phyloP scores from a whole-genome alignment of 805 yeast genomes.

The Lipomyces chichibuensis region DNA sequence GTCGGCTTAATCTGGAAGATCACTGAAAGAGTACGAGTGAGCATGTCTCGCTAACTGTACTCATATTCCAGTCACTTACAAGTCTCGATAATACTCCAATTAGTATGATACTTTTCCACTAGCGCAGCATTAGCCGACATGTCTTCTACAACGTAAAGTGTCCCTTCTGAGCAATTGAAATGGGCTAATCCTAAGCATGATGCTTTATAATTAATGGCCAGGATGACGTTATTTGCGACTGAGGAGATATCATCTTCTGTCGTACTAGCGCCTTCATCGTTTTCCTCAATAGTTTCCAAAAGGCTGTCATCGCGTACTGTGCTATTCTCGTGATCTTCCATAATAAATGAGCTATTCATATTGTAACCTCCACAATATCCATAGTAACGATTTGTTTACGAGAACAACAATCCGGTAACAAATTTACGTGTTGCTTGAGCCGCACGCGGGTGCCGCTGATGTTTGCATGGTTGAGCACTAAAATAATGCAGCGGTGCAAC shows the following conservation, averaged over 20 bases:
- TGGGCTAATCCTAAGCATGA: conserved; percentile 23
- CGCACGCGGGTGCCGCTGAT: not conserved
- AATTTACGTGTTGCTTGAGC: not conserved
- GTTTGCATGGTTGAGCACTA: not conserved
- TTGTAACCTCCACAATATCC: not conserved
- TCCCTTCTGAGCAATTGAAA: conserved; percentile 17
- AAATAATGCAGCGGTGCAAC: not conserved
- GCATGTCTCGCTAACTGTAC: not conserved
- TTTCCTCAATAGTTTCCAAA: not conserved
- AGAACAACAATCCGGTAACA: not conserved
- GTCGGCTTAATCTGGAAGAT: conserved; percentile 30
- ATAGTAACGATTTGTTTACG: not conserved
- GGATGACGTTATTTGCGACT: conserved; percentile 9
- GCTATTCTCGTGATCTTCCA: not conserved
- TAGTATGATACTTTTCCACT: conserved; percentile 24
- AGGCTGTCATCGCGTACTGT: not conserved
- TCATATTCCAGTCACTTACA: not conserved
- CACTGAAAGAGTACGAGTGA: conserved; percentile 6
- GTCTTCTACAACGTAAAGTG: conserved; percentile 24
- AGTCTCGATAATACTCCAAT: conserved; percentile 27
- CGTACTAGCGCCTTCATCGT: not conserved
- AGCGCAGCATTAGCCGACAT: conserved; percentile 24
- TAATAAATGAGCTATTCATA: not conserved
- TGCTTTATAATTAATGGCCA: conserved; percentile 24
- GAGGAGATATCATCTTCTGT: not conserved